phyloP scores from a whole-genome alignment of 2,329 filamentous ascomycete species.

The Tolypocladium pustulatum region DNA sequence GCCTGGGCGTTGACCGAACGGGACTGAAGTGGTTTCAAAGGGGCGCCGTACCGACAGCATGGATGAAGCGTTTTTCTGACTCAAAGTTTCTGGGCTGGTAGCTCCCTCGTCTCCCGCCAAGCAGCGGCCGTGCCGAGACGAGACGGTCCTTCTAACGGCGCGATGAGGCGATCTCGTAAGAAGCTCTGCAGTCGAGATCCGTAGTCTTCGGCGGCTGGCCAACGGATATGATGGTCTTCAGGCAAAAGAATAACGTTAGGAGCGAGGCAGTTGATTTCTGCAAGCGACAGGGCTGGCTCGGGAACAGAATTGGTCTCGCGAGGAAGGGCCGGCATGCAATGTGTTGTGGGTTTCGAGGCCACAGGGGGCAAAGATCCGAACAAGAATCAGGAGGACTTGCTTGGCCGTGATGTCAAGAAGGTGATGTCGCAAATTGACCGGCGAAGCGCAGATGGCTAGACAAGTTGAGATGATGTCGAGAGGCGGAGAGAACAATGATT shows the following conservation, averaged over 20 bases:
- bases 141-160: not conserved
- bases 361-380: not conserved
- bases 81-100: conserved; percentile 31
- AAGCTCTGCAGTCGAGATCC: not conserved
- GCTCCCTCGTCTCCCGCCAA: not conserved
- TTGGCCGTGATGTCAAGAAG: not conserved
- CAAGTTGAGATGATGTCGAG: not conserved
- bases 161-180: not conserved
- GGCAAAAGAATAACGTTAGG: not conserved
- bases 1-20: conserved; percentile 50
- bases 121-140: not conserved
- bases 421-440: not conserved
- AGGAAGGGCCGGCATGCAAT: not conserved
- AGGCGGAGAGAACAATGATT: not conserved
- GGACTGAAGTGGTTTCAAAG: conserved; percentile 30
- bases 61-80: conserved; percentile 22
- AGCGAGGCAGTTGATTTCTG: not conserved
- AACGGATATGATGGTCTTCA: not conserved
- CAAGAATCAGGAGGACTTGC: not conserved
- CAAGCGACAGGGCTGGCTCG: not conserved
- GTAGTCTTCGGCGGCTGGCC: not conserved
- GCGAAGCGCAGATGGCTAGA: not conserved
- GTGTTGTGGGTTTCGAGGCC: not conserved
- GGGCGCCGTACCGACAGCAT: conserved; percentile 43
- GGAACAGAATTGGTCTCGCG: not conserved